Conservation (phyloP, 2,329 filamentous ascomycete species). For the Claviceps paspali region DNA sequence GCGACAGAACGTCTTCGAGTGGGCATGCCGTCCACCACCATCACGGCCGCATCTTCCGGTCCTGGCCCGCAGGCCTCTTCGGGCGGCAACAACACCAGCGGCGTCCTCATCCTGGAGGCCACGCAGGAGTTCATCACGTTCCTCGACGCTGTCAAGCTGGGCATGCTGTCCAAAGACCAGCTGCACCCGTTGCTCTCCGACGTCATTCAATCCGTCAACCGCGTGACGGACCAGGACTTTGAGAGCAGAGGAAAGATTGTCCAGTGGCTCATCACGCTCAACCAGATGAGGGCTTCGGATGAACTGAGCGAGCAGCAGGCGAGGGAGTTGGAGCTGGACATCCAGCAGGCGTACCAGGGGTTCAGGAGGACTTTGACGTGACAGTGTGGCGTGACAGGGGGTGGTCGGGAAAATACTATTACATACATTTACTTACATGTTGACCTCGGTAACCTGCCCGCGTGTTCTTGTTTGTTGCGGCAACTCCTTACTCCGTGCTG, state of each 20-base stretch:
- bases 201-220: constrained; percentile 93
- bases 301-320: constrained; percentile 78
- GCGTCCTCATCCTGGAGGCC: constrained; percentile 66
- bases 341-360: constrained; percentile 84
- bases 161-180: constrained; percentile 85
- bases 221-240: constrained; percentile 89
- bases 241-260: constrained; percentile 94
- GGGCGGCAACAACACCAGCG: constrained; percentile 33
- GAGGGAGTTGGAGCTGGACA: constrained; percentile 79
- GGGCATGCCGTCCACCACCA: constrained; percentile 75
- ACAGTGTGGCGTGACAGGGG: too few species aligned
- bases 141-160: constrained; percentile 83
- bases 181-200: constrained; percentile 91
- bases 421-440: too few species aligned
- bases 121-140: constrained; percentile 99
- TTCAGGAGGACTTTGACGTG: constrained; percentile 68
- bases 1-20: constrained; percentile 86
- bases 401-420: too few species aligned
- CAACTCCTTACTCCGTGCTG: too few species aligned
- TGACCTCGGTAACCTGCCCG: too few species aligned
- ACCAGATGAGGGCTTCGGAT: constrained; percentile 94
- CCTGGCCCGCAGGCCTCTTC: constrained; percentile 27
- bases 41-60: constrained; percentile 37
- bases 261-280: constrained; percentile 92
- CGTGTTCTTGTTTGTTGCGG: too few species aligned